Conservation (phyloP, 352 stramenopile genomes). For the Globisporangium sylvaticum region DNA sequence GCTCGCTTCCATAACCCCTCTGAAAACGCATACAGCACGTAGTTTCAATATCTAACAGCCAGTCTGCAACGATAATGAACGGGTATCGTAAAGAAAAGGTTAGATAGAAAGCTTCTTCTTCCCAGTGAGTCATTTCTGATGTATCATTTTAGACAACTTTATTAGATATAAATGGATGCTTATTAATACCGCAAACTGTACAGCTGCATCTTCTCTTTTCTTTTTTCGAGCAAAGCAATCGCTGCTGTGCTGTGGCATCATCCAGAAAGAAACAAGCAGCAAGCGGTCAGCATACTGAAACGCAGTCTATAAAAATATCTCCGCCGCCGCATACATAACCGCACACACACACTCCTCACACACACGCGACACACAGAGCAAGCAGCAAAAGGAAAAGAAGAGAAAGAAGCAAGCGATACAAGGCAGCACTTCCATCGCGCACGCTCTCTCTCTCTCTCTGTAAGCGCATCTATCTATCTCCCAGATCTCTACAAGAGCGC, state of each 20-base stretch:
- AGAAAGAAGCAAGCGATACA: neutral
- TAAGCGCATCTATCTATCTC: neutral
- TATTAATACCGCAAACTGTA: neutral
- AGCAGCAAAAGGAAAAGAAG: neutral
- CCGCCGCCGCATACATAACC: neutral
- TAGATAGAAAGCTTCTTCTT: neutral
- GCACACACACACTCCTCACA: neutral
- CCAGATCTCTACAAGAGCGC: slow-evolving; percentile 1
- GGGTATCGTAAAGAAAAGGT: neutral
- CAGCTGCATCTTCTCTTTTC: slow-evolving; percentile 1
- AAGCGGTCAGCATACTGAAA: slow-evolving; percentile 8
- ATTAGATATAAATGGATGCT: neutral
- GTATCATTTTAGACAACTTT: neutral
- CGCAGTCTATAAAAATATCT: slow-evolving; percentile 4
- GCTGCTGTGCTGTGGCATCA: neutral
- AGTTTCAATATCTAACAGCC: neutral
- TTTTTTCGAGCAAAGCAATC: neutral
- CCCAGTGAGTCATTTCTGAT: neutral
- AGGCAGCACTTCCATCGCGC: neutral
- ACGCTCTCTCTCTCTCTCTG: neutral
- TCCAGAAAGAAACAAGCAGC: neutral
- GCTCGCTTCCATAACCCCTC: neutral
- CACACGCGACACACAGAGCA: too few species aligned
- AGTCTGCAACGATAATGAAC: neutral
- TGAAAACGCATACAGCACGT: neutral